phyloP scores from a whole-genome alignment of 2,329 filamentous ascomycete species.

The Colletotrichum tamarilloi region DNA sequence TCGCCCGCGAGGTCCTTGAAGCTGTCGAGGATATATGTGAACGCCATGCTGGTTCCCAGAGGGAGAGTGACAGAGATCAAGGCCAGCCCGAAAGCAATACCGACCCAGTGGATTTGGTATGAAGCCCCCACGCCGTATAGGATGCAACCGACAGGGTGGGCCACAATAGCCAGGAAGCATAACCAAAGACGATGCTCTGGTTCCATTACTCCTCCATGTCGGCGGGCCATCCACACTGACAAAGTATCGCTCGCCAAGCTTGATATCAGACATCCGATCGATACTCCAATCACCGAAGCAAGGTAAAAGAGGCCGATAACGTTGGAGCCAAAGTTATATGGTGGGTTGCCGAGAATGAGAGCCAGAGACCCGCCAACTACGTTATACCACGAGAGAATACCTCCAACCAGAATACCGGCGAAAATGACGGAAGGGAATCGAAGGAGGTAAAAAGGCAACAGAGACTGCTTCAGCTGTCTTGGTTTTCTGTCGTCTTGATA shows the following conservation, averaged over 20 bases:
- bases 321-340: not conserved
- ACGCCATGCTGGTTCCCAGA: not conserved
- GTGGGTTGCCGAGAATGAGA: not conserved
- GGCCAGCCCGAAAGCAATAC: not conserved
- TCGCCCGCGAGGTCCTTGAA: not conserved
- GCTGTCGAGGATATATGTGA: not conserved
- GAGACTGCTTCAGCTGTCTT: not conserved
- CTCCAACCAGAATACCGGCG: not conserved
- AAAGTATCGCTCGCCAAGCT: conserved; percentile 37
- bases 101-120: not conserved
- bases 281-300: not conserved
- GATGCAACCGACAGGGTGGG: not conserved
- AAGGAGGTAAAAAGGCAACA: not conserved
- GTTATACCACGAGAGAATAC: not conserved
- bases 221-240: conserved; percentile 36
- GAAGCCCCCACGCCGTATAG: not conserved
- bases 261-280: not conserved
- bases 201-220: conserved; percentile 40
- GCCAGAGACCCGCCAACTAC: not conserved
- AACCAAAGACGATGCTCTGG: conserved; percentile 42
- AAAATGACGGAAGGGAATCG: not conserved
- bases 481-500: not conserved
- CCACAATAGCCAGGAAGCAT: conserved; percentile 4
- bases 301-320: not conserved
- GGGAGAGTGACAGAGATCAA: not conserved